phyloP scores from a whole-genome alignment of 2,329 filamentous ascomycete species.

The Ceratocystis colombiana region DNA sequence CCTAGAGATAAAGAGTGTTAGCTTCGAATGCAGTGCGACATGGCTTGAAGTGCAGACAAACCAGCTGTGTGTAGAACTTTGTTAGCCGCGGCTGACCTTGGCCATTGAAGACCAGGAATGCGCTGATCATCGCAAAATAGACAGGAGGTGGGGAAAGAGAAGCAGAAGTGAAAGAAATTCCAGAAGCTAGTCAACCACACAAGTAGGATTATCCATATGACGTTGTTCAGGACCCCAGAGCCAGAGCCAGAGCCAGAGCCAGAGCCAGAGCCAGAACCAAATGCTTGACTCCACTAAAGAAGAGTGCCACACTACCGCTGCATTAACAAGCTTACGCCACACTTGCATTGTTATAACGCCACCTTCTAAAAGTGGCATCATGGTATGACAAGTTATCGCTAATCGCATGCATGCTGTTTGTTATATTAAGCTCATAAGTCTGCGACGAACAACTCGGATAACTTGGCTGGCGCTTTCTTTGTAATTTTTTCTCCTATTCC shows the following conservation, averaged over 20 bases:
- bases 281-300: not conserved
- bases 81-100: constrained; percentile 91
- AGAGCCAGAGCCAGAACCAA: not conserved
- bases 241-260: too few species aligned
- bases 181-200: not conserved
- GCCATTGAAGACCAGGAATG: constrained; percentile 97
- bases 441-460: not conserved
- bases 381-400: not conserved
- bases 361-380: constrained; percentile 1
- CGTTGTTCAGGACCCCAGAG: too few species aligned
- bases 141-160: not conserved
- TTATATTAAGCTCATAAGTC: not conserved
- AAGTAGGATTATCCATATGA: not conserved
- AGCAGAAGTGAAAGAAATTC: not conserved
- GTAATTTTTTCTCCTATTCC: not conserved
- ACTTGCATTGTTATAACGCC: not conserved
- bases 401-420: not conserved
- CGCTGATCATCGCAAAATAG: constrained; percentile 75
- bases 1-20: constrained; percentile 43
- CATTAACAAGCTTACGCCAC: constrained; percentile 12
- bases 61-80: constrained; percentile 97
- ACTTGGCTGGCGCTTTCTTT: not conserved
- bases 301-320: not conserved
- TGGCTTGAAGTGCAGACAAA: constrained; percentile 34
- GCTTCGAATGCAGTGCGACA: too few species aligned